Conservation (phyloP, 805 yeast species). For the Nakazawaea wickerhamii region DNA sequence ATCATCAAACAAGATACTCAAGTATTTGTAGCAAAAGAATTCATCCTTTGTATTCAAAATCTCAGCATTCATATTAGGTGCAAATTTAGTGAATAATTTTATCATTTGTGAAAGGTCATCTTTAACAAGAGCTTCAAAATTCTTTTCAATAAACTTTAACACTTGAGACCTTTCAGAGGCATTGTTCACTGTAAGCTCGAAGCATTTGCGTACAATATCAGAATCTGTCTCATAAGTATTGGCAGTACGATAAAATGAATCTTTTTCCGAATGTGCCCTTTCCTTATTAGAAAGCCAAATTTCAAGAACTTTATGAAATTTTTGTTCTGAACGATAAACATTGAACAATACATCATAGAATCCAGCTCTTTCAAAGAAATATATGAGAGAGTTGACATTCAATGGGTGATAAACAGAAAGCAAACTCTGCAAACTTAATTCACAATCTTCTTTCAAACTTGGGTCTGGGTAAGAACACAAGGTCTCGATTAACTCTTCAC, state of each 20-base stretch:
- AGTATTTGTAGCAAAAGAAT: slow-evolving; percentile 27
- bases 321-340: slow-evolving; percentile 49
- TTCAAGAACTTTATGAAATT: slow-evolving; percentile 46
- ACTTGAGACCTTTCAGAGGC: slow-evolving; percentile 19
- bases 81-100: slow-evolving; percentile 27
- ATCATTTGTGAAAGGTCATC: slow-evolving; percentile 33
- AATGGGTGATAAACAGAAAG: slow-evolving; percentile 62
- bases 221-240: slow-evolving; percentile 13
- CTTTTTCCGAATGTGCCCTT: slow-evolving; percentile 9
- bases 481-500: slow-evolving; percentile 41
- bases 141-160: slow-evolving; percentile 20
- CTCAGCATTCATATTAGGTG: slow-evolving; percentile 35
- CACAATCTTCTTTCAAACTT: slow-evolving; percentile 50
- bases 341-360: slow-evolving; percentile 55
- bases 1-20: slow-evolving; percentile 25
- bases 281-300: slow-evolving; percentile 38
- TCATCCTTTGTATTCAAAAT: slow-evolving; percentile 27
- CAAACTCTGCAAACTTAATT: slow-evolving; percentile 69
- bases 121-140: slow-evolving; percentile 22
- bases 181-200: slow-evolving; percentile 16
- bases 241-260: slow-evolving; percentile 3
- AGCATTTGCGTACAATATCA: slow-evolving; percentile 21
- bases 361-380: slow-evolving; percentile 46
- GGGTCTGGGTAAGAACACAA: slow-evolving; percentile 39
- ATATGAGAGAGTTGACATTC: slow-evolving; percentile 42